Base-by-base conservation (phyloP, 2,329 filamentous ascomycete species). In the Pseudogymnoascus sp. region DNA sequence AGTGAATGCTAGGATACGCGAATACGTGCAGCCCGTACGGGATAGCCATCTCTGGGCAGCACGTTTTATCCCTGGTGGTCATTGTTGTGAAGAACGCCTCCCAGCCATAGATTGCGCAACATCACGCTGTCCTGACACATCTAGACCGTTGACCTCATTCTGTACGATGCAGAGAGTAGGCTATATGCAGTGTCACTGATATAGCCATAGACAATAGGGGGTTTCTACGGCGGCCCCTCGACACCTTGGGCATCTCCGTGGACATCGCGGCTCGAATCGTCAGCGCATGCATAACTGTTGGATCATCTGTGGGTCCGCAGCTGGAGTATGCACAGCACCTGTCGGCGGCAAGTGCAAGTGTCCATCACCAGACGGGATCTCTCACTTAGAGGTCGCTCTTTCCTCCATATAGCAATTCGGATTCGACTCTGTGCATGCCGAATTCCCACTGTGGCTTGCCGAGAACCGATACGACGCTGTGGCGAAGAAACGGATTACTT, bases 221-320 rank as follows among this genome's bases (percentile, higher is more conserved):
- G 3, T 7, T 33, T 56, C 50, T 21, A 56, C 50, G 15, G 50
- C 29, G 17, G 50, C 29, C 50, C 11, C 29, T 19, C 17, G 17
- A 35, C 4, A 33, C 29, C 17, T 19, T 2, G 5, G 21, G n/a
- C 50, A 56, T 35, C 29, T 56, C 50, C 50, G 50, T 56, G 50
- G 29, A 19, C n/a, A 13, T 33, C 50, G 50, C 50, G n/a, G 50
- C 50, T 56, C 50, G n/a, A 56, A 56, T 33, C n/a, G 50, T 56
- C 50, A 56, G 10, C 50, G n/a, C 50, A 56, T 56, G 50, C 50
- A 56, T 56, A 33, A 56, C 29, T 56, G 50, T 56, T 56, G 33
- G 50, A 56, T 56, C 29, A 56, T 56, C 26, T 56, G 50, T 56
- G 50, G 50, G 50, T 33, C 50, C n/a, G 50, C 50, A 33, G 50